Base-by-base conservation (phyloP, 495 filamentous ascomycete genomes). In the Xylaria castorea region DNA sequence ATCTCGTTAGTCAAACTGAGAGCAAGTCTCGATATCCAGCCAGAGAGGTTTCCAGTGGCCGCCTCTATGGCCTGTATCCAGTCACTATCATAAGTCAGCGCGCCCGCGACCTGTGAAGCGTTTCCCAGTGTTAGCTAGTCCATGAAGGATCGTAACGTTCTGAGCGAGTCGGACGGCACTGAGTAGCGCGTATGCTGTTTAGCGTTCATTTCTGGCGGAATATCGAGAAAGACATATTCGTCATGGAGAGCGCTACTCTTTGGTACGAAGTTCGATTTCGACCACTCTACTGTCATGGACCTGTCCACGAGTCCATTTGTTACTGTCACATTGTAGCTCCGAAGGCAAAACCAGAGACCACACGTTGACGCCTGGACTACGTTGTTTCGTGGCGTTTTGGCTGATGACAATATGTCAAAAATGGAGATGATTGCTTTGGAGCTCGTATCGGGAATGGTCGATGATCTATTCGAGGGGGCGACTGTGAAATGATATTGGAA, bases 61-160 rank as follows among this genome's bases (percentile, higher is more conserved):
- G 79, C 77, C 68, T 75, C 77, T 72, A 82, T 78, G 34, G 81
- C 81, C 58, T 82, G 77, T 65, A 80, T 78, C 81, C 81, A 83
- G 74, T 82, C 81, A 9, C 80, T 81, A n/a, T 81, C 79, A 40
- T 80, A 79, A 38, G 75, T 64, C 46, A 81, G 32, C 11, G 58
- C 76, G 48, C 71, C 77, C 14, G 71, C 46, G 22, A 74, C 70
- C 20, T 72, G 75, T 27, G 70, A 74, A 50, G 77, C 81, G 36
- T 77, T 79, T 32, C 81, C 81, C 30, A 55, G 34, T 25, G 78
- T 75, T 22, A 81, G 71, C 8, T 60, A 58, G 18, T 79, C 61
- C 74, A 82, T 81, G 73, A 83, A 83, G 16, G 57, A 53, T 4
- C 68, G 72, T 51, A 82, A 42, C 2, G 78, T 73, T 1, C 60